phyloP scores from a whole-genome alignment of 257 asterid genomes.

The Solanum corneliomulleri region DNA sequence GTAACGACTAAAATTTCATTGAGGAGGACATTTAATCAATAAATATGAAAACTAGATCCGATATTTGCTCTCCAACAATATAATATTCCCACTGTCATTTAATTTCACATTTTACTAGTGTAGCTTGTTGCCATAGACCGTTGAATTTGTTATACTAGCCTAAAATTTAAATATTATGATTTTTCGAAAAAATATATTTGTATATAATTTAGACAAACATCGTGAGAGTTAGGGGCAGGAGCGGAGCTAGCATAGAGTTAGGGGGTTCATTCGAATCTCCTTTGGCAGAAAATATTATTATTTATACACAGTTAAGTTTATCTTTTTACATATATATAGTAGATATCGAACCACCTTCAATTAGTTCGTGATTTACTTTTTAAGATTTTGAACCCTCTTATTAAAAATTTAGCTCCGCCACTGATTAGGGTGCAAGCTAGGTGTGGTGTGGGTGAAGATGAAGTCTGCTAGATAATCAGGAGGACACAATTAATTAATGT shows the following conservation, averaged over 20 bases:
- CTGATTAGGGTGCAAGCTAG: background rate
- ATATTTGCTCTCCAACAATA: background rate
- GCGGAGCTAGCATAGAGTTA: too few species aligned
- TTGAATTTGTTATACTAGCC: background rate
- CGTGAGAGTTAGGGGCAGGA: background rate
- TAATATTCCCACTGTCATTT: background rate
- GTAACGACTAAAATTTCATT: background rate
- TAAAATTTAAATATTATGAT: background rate
- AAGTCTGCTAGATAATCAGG: background rate
- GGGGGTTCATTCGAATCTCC: too few species aligned
- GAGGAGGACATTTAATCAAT: background rate
- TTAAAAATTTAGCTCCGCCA: too few species aligned
- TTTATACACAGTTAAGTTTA: too few species aligned
- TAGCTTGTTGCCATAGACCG: background rate
- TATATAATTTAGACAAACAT: background rate
- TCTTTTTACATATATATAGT: too few species aligned
- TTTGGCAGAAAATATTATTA: too few species aligned
- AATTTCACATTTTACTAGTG: slow-evolving; percentile 3
- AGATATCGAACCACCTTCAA: too few species aligned
- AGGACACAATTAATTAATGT: background rate
- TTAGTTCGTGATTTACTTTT: too few species aligned
- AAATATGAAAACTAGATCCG: slow-evolving; percentile 6
- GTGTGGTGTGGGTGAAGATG: background rate
- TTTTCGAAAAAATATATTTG: background rate
- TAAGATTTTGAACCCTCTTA: too few species aligned